Evolutionary conservation across 208 protist genomes (phyloP).

Genomic region (Acanthamoeba healyi): DNA sequence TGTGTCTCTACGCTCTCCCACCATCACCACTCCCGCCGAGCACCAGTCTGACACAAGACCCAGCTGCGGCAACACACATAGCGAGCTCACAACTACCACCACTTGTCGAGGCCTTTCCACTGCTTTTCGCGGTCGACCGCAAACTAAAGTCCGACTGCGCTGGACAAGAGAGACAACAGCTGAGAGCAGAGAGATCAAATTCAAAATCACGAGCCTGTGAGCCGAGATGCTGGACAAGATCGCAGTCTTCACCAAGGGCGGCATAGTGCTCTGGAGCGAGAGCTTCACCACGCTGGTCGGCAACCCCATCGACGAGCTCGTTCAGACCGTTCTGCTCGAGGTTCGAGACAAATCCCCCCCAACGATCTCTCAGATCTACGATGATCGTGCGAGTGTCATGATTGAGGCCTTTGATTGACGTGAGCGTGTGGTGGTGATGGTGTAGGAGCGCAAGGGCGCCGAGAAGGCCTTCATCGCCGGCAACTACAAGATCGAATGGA

Average conservation of each 20-base stretch:
- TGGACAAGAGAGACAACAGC: too few relatives aligned
- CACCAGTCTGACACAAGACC: too few relatives aligned
- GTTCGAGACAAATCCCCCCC: constrained; percentile 64
- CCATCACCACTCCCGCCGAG: too few relatives aligned
- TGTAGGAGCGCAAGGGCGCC: neutral
- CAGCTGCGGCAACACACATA: neutral
- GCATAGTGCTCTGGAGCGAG: constrained; percentile 94
- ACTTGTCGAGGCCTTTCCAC: neutral
- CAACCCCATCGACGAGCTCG: constrained; percentile 94
- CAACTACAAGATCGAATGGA: constrained; percentile 26
- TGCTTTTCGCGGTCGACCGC: neutral
- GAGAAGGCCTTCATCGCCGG: neutral
- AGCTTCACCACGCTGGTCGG: constrained; percentile 88
- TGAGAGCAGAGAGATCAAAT: constrained; percentile 5
- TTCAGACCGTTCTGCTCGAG: constrained; percentile 95
- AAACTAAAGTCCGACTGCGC: neutral
- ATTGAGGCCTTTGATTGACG: too few relatives aligned
- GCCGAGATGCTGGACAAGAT: constrained; percentile 95
- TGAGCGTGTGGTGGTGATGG: neutral
- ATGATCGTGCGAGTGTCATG: neutral
- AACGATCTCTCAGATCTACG: neutral
- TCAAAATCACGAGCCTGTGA: neutral
- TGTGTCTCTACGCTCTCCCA: neutral
- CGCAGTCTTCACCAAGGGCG: constrained; percentile 95
- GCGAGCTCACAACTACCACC: neutral